Percentiles rank a stretch among this genome's conserved stretches.
Conservation (phyloP, 2,329 filamentous ascomycete genomes). For the Sphaerulina vaccinii region DNA sequence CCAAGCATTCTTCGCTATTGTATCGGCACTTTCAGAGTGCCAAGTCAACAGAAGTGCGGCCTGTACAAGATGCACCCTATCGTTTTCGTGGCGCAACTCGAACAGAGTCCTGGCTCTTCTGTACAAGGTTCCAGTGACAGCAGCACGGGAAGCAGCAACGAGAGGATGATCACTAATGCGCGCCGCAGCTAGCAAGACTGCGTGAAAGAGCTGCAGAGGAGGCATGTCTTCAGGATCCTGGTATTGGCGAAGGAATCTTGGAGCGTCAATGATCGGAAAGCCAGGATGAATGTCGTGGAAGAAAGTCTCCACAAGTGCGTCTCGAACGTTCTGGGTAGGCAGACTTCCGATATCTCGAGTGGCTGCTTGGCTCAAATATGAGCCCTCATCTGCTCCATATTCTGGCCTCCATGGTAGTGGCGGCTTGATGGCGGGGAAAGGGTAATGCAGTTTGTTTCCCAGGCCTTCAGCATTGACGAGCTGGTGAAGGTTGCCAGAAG, state of each 20-base stretch:
- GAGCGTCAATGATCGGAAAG: conserved; percentile 15
- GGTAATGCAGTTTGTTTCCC: conserved; percentile 10
- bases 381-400: neutral
- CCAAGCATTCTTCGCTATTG: conserved; percentile 7
- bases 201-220: conserved; percentile 13
- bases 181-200: conserved; percentile 16
- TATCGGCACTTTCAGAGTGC: conserved; percentile 17
- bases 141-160: conserved; percentile 8
- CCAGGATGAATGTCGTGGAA: conserved; percentile 20
- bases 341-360: conserved; percentile 14
- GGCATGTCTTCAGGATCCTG: conserved; percentile 8
- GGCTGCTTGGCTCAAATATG: conserved; percentile 11
- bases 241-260: neutral
- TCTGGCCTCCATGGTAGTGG: conserved; percentile 13
- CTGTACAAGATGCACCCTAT: conserved; percentile 16
- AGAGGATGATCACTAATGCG: conserved; percentile 12
- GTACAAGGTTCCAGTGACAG: conserved; percentile 13
- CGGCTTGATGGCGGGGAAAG: conserved; percentile 17
- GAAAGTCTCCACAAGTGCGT: conserved; percentile 18
- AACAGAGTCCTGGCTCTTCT: conserved; percentile 16
- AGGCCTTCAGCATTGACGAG: conserved; percentile 8
- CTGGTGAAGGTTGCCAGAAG: conserved; percentile 12
- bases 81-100: conserved; percentile 18
- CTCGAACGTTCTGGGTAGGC: conserved; percentile 8
- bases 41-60: conserved; percentile 17